Conservation (phyloP, 306 rosid genomes). For the Elaeagnus macrophylla region DNA sequence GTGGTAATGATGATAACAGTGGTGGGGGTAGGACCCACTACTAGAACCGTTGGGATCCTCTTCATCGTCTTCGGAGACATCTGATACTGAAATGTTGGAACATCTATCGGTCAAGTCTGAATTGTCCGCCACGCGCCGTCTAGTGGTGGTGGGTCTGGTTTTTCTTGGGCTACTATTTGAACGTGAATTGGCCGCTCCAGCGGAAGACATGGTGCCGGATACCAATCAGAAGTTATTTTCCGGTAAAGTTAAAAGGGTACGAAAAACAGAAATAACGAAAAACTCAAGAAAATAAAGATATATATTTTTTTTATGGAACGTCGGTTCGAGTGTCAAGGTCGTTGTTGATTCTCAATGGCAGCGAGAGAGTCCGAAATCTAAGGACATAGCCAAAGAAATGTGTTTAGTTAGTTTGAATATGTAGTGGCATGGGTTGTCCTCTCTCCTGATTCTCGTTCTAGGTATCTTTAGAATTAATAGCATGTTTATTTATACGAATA, state of each 20-base stretch:
- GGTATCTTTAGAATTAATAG: too few species aligned
- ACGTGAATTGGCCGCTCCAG: constrained; percentile 29
- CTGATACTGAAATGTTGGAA: constrained; percentile 21
- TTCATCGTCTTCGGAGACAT: constrained; percentile 30
- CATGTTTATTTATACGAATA: too few species aligned
- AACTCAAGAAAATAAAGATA: neutral
- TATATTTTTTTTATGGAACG: neutral
- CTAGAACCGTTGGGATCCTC: constrained; percentile 19
- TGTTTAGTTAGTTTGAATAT: too few species aligned
- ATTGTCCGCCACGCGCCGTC: constrained; percentile 51
- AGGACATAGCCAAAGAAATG: too few species aligned
- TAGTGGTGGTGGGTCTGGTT: constrained; percentile 43
- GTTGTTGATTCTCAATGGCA: too few species aligned
- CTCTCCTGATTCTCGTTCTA: too few species aligned
- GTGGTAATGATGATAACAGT: constrained; percentile 21
- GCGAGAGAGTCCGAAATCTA: too few species aligned
- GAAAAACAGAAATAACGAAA: neutral
- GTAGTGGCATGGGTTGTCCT: too few species aligned
- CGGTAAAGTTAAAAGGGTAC: constrained; percentile 5
- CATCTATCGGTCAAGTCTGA: constrained; percentile 24
- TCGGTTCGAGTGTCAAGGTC: too few species aligned
- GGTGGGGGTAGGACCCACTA: constrained; percentile 28
- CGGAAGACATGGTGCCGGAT: constrained; percentile 37
- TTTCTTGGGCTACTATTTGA: constrained; percentile 37
- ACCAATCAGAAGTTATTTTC: constrained; percentile 1